Percentiles rank a stretch among this genome's conserved stretches.
These are phyloP conservation scores for Oryza coarctata DNA, from an alignment of 176 grass and related monocot genomes.

Conservation along the genomic window DNA sequence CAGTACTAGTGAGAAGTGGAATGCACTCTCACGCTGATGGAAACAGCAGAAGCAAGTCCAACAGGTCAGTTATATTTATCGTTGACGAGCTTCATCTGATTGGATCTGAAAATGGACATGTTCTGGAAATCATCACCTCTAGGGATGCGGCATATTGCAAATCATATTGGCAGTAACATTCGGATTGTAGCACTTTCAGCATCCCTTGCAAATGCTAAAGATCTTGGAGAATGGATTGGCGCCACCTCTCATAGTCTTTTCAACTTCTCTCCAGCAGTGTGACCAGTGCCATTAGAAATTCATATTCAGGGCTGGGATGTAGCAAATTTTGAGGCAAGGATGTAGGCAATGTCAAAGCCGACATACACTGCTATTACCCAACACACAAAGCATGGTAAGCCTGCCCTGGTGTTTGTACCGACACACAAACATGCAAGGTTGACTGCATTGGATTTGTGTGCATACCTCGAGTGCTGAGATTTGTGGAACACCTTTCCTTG, in stretches of 20 bases:
- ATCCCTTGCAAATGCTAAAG: slow-evolving; percentile 92
- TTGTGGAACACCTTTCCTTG: slow-evolving; percentile 63
- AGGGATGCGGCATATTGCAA: slow-evolving; percentile 93
- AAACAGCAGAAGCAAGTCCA: slow-evolving; percentile 90
- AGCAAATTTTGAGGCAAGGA: slow-evolving; percentile 90
- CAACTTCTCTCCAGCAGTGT: slow-evolving; percentile 89
- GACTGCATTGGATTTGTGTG: slow-evolving; percentile 81
- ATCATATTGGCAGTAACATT: slow-evolving; percentile 81
- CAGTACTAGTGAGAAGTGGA: slow-evolving; percentile 97
- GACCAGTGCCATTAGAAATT: slow-evolving; percentile 92
- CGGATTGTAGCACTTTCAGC: slow-evolving; percentile 89
- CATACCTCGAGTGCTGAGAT: slow-evolving; percentile 71
- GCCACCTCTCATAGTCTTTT: slow-evolving; percentile 86
- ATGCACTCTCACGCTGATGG: slow-evolving; percentile 87
- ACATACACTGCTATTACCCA: slow-evolving; percentile 88
- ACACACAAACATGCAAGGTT: slow-evolving; percentile 85
- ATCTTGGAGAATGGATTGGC: slow-evolving; percentile 95
- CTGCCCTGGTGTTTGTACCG: slow-evolving; percentile 84
- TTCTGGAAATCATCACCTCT: slow-evolving; percentile 87
- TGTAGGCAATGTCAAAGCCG: slow-evolving; percentile 97
- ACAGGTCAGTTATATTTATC: slow-evolving; percentile 88
- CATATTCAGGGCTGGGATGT: slow-evolving; percentile 87
- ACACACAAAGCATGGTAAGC: slow-evolving; percentile 84
- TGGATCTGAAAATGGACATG: slow-evolving; percentile 75
- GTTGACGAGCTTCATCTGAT: slow-evolving; percentile 95